These are phyloP conservation scores for Kazachstania africana DNA, from an alignment of 805 yeast genomes.

Conservation along the genomic window DNA sequence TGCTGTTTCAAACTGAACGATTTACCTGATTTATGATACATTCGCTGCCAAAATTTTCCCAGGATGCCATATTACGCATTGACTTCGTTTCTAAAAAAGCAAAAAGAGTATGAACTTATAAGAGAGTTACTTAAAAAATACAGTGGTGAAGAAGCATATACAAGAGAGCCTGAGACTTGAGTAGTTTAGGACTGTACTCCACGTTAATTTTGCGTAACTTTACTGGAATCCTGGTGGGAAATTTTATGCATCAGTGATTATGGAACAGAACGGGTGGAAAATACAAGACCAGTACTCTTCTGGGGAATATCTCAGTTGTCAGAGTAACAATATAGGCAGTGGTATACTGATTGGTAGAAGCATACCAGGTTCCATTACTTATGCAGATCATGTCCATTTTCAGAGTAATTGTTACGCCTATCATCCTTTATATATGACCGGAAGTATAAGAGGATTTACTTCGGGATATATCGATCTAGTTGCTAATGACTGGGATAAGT, in stretches of 20 bases:
- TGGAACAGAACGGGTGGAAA: constrained; percentile 6
- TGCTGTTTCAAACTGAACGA: too few relatives aligned
- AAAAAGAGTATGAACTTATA: too few relatives aligned
- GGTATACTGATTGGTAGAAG: constrained; percentile 25
- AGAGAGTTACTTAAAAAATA: too few relatives aligned
- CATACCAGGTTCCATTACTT: constrained; percentile 6
- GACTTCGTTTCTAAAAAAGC: too few relatives aligned
- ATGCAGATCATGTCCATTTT: constrained; percentile 16
- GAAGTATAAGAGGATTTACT: constrained; percentile 18
- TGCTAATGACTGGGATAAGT: constrained; percentile 37
- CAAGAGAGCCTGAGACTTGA: too few relatives aligned
- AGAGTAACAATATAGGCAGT: constrained; percentile 16
- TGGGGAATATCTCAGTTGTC: constrained; percentile 18
- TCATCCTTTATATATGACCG: constrained; percentile 28
- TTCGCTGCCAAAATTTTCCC: too few relatives aligned
- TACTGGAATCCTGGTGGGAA: too few relatives aligned
- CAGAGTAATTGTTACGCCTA: constrained; percentile 25
- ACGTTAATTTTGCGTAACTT: not conserved
- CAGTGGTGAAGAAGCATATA: too few relatives aligned
- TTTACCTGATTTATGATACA: too few relatives aligned
- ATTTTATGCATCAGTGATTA: too few relatives aligned
- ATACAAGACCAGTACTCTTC: not conserved
- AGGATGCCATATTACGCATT: too few relatives aligned
- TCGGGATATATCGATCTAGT: constrained; percentile 33
- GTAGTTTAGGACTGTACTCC: not conserved